Evolutionary conservation across 202 grass and related monocot species (phyloP).

Genomic region (Digitaria exilis): DNA sequence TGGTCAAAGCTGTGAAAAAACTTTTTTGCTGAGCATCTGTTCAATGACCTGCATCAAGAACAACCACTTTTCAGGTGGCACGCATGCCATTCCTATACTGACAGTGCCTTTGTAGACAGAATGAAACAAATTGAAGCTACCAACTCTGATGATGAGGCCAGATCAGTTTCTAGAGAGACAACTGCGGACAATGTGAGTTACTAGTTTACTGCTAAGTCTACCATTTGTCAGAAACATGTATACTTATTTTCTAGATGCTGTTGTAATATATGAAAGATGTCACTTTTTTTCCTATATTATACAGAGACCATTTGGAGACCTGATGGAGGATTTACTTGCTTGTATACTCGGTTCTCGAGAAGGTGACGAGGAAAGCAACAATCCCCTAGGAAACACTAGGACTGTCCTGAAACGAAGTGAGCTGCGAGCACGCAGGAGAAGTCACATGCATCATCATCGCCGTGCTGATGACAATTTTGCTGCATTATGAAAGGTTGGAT

Average conservation of each 20-base stretch:
- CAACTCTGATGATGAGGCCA: background rate
- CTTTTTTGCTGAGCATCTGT: constrained; percentile 65
- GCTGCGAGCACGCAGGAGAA: constrained; percentile 38
- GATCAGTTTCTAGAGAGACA: constrained; percentile 31
- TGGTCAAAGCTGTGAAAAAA: constrained; percentile 49
- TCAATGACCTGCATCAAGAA: constrained; percentile 60
- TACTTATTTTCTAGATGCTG: background rate
- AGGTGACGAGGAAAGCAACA: constrained; percentile 33
- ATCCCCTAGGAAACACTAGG: background rate
- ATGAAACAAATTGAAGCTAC: constrained; percentile 34
- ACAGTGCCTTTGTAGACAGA: constrained; percentile 40
- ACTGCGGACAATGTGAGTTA: constrained; percentile 18
- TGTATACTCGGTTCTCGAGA: constrained; percentile 55
- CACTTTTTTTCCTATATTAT: constrained; percentile 6
- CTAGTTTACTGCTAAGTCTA: constrained; percentile 4
- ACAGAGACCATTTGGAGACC: constrained; percentile 46
- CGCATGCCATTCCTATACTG: constrained; percentile 42
- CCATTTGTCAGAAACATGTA: background rate
- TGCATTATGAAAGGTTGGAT: constrained; percentile 18
- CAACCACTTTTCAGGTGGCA: constrained; percentile 52
- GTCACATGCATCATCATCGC: constrained; percentile 30
- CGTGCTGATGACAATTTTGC: constrained; percentile 20
- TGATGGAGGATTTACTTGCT: constrained; percentile 52
- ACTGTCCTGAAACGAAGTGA: constrained; percentile 34
- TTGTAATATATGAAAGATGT: background rate